Evolutionary conservation across 768 basidiomycete species (phyloP).

Genomic region (Termitomyces sp.): DNA sequence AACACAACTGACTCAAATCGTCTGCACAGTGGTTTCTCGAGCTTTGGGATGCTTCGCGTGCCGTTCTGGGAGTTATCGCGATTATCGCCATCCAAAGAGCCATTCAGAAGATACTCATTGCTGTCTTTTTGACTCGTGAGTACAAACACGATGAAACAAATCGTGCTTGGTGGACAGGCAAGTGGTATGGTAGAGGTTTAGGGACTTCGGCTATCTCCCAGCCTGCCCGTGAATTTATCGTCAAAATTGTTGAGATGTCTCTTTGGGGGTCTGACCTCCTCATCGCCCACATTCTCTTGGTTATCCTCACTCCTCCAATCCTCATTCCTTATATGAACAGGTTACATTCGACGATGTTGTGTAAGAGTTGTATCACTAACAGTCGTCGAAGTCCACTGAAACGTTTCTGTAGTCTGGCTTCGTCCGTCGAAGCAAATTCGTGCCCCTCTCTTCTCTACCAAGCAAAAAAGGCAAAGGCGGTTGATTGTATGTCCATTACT

Average conservation of each 20-base stretch:
- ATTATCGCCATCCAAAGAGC: slow-evolving; percentile 89
- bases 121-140: slow-evolving; percentile 92
- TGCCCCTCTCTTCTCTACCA: slow-evolving; percentile 88
- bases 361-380: slow-evolving; percentile 39
- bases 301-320: slow-evolving; percentile 81
- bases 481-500: slow-evolving; percentile 63
- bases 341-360: slow-evolving; percentile 90
- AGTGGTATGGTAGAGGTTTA: slow-evolving; percentile 94
- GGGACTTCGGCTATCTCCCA: slow-evolving; percentile 89
- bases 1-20: slow-evolving; percentile 19
- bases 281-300: slow-evolving; percentile 75
- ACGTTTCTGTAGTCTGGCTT: slow-evolving; percentile 73
- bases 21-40: slow-evolving; percentile 85
- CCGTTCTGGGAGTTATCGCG: slow-evolving; percentile 87
- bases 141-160: slow-evolving; percentile 99
- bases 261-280: slow-evolving; percentile 96
- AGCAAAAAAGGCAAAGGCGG: slow-evolving; percentile 87
- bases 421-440: slow-evolving; percentile 93
- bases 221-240: slow-evolving; percentile 93
- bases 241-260: slow-evolving; percentile 98
- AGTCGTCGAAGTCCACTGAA: neutral
- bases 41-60: slow-evolving; percentile 95
- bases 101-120: slow-evolving; percentile 90
- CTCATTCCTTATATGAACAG: slow-evolving; percentile 86
- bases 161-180: slow-evolving; percentile 98